Evolutionary conservation across 75 land plant species (phyloP).

Genomic region (Pinus albicaulis): DNA sequence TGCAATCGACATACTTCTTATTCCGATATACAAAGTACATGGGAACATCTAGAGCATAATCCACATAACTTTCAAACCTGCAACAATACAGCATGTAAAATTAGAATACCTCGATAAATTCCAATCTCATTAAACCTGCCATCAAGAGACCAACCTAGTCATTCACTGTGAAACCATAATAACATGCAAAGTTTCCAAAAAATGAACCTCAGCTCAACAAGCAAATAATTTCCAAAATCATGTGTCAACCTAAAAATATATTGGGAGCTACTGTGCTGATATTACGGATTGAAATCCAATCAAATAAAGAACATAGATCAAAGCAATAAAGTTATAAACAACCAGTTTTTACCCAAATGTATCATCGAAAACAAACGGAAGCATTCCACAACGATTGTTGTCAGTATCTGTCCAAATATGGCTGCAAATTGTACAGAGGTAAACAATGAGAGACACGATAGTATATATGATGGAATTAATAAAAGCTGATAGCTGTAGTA

Average conservation of each 20-base stretch:
- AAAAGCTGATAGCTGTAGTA: too few species aligned
- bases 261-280: too few species aligned
- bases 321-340: too few species aligned
- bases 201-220: not conserved
- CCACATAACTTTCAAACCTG: slow-evolving; percentile 98
- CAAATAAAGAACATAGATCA: too few species aligned
- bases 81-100: slow-evolving; percentile 5
- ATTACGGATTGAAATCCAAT: too few species aligned
- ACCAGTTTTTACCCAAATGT: slow-evolving; percentile 66
- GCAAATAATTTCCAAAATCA: too few species aligned
- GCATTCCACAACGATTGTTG: slow-evolving; percentile 89
- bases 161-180: not conserved
- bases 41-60: slow-evolving; percentile 97
- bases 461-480: too few species aligned
- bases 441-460: not conserved
- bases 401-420: slow-evolving; percentile 99
- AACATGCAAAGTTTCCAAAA: not conserved
- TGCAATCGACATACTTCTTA: slow-evolving; percentile 86
- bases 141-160: too few species aligned
- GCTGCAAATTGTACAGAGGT: slow-evolving; percentile 35
- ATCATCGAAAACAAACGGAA: slow-evolving; percentile 95
- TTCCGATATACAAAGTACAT: slow-evolving; percentile 98
- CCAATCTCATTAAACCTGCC: not conserved
- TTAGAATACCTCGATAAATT: slow-evolving; percentile 7
- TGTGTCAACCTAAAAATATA: too few species aligned